phyloP scores from a whole-genome alignment of 306 rosid species.

The Myrica gale region DNA sequence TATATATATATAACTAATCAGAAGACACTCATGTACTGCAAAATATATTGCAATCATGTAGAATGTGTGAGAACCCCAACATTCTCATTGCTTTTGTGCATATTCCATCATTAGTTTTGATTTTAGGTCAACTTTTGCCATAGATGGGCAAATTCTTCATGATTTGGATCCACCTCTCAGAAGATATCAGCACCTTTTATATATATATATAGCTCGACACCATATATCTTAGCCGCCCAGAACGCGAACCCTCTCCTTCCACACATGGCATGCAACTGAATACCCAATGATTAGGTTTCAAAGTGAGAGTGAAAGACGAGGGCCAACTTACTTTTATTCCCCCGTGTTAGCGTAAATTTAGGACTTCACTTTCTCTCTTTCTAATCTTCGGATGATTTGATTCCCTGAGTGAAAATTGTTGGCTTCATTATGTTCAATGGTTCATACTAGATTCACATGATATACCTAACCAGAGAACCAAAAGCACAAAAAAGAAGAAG shows the following conservation, averaged over 20 bases:
- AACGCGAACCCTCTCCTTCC: conserved; percentile 36
- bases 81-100: conserved; percentile 20
- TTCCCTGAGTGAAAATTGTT: background rate
- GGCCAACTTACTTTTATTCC: conserved; percentile 4
- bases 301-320: conserved; percentile 22
- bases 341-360: conserved; percentile 27
- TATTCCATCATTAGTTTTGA: conserved; percentile 6
- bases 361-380: conserved; percentile 11
- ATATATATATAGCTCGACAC: background rate
- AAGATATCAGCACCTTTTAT: background rate
- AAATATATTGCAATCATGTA: conserved; percentile 9
- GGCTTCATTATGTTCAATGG: conserved; percentile 8
- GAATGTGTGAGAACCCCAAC: conserved; percentile 42
- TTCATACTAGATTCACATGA: conserved; percentile 4
- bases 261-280: conserved; percentile 42
- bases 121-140: conserved; percentile 41
- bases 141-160: conserved; percentile 13
- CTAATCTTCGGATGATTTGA: conserved; percentile 1
- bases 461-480: background rate
- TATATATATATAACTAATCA: background rate
- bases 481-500: background rate
- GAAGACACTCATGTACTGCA: background rate
- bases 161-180: conserved; percentile 24
- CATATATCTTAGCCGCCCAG: conserved; percentile 29
- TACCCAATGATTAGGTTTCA: conserved; percentile 38